Evolutionary conservation across 1,284 basidiomycete species (phyloP).

Genomic region (Apiotrichum laibachii): DNA sequence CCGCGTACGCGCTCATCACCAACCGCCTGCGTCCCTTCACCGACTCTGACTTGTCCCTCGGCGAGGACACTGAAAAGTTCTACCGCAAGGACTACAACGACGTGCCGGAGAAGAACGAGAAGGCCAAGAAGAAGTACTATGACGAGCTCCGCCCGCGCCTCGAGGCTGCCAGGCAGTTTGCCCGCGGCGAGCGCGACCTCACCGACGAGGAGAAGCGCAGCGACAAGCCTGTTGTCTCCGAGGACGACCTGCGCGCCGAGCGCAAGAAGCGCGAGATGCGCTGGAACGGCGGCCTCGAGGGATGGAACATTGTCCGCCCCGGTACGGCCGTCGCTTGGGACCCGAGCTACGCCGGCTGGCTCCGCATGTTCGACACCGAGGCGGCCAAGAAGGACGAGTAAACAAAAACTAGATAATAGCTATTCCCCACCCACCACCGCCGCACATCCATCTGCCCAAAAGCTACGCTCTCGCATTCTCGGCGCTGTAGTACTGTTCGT

Average conservation of each 20-base stretch:
- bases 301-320: conserved; percentile 72
- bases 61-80: conserved; percentile 63
- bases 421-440: too few relatives aligned
- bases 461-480: too few relatives aligned
- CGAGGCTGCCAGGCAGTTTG: conserved; percentile 71
- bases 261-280: conserved; percentile 78
- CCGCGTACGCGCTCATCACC: conserved; percentile 71
- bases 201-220: conserved; percentile 70
- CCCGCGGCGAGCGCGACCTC: conserved; percentile 72
- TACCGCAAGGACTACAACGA: conserved; percentile 66
- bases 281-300: conserved; percentile 73
- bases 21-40: conserved; percentile 64
- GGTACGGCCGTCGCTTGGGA: conserved; percentile 70
- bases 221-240: conserved; percentile 75
- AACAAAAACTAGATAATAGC: neutral
- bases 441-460: too few relatives aligned
- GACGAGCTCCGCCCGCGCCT: conserved; percentile 66
- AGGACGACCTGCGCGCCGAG: conserved; percentile 79
- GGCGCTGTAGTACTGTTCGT: too few relatives aligned
- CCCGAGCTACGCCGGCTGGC: conserved; percentile 62
- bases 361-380: conserved; percentile 61
- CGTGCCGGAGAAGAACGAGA: conserved; percentile 63
- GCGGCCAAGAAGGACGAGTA: neutral
- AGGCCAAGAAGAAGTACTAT: conserved; percentile 75
- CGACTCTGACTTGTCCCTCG: conserved; percentile 60